Percentiles rank a stretch among this genome's conserved stretches.
These are phyloP conservation scores for Pythium pyrilobum DNA, from an alignment of 352 stramenopile species.

Conservation along the genomic window DNA sequence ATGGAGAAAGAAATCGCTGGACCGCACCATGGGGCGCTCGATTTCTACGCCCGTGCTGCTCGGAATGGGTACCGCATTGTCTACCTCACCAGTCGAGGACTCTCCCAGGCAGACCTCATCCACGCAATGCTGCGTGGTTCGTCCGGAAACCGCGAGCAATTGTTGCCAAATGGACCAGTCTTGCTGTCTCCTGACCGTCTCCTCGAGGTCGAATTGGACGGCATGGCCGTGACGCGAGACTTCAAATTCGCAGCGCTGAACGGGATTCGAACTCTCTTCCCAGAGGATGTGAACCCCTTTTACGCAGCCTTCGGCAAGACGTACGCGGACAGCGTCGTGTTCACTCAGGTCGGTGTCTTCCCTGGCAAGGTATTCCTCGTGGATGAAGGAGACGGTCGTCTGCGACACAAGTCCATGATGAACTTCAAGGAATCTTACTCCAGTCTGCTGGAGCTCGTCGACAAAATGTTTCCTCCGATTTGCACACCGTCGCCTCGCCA, in stretches of 20 bases:
- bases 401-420: slow-evolving; percentile 58
- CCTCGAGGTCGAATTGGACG: slow-evolving; percentile 33
- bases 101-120: slow-evolving; percentile 51
- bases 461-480: slow-evolving; percentile 76
- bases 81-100: slow-evolving; percentile 68
- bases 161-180: slow-evolving; percentile 68
- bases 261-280: slow-evolving; percentile 62
- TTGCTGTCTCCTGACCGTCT: slow-evolving; percentile 60
- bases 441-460: slow-evolving; percentile 46
- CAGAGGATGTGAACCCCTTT: slow-evolving; percentile 72
- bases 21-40: slow-evolving; percentile 58
- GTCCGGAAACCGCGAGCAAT: slow-evolving; percentile 14
- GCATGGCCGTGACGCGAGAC: slow-evolving; percentile 39
- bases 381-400: slow-evolving; percentile 40
- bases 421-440: slow-evolving; percentile 65
- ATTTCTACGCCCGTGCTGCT: slow-evolving; percentile 66
- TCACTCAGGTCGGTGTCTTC: slow-evolving; percentile 74
- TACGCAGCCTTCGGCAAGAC: slow-evolving; percentile 78
- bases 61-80: slow-evolving; percentile 74
- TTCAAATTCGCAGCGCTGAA: slow-evolving; percentile 70
- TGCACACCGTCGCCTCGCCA: slow-evolving; percentile 32
- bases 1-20: slow-evolving; percentile 45
- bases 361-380: slow-evolving; percentile 71
- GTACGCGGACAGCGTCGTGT: slow-evolving; percentile 43
- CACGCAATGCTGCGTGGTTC: slow-evolving; percentile 30